A percentile compares a stretch with the other conserved stretches of the same genome.
Evolutionary conservation across 805 yeast species (phyloP).

Genomic region (Metschnikowia picachoensis): DNA sequence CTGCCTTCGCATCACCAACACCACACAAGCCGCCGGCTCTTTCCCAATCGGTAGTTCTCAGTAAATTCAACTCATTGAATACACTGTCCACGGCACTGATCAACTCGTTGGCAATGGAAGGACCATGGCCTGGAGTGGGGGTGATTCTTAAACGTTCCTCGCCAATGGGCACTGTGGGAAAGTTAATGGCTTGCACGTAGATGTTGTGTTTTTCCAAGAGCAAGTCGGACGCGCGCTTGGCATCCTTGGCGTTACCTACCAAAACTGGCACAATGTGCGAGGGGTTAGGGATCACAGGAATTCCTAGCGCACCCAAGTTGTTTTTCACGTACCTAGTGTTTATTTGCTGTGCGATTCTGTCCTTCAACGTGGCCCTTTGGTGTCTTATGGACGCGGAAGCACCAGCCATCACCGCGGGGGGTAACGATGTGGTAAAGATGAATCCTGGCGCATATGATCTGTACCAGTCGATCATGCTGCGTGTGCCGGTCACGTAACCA

Average conservation of each 20-base stretch:
- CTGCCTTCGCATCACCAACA: slow-evolving; percentile 59
- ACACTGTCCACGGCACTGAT: slow-evolving; percentile 77
- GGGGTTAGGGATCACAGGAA: slow-evolving; percentile 97
- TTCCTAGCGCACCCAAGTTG: slow-evolving; percentile 62
- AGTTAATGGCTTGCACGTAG: slow-evolving; percentile 97
- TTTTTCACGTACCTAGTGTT: slow-evolving; percentile 83
- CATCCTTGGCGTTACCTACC: slow-evolving; percentile 90
- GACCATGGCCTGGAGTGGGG: slow-evolving; percentile 96
- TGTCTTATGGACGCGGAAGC: slow-evolving; percentile 82
- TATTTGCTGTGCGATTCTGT: slow-evolving; percentile 79
- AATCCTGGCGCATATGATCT: slow-evolving; percentile 97
- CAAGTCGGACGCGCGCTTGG: slow-evolving; percentile 86
- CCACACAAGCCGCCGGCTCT: slow-evolving; percentile 85
- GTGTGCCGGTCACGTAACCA: slow-evolving; percentile 92
- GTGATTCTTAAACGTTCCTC: slow-evolving; percentile 95
- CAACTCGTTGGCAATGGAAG: slow-evolving; percentile 70
- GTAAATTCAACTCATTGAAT: slow-evolving; percentile 68
- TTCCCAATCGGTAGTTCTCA: slow-evolving; percentile 76
- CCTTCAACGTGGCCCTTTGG: slow-evolving; percentile 71
- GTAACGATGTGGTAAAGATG: slow-evolving; percentile 93
- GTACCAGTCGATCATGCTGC: slow-evolving; percentile 85
- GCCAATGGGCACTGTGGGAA: slow-evolving; percentile 96
- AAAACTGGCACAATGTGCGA: slow-evolving; percentile 95
- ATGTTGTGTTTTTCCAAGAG: slow-evolving; percentile 79
- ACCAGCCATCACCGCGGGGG: slow-evolving; percentile 98